phyloP scores from a whole-genome alignment of 768 basidiomycete genomes.

The Podaxis sp. region DNA sequence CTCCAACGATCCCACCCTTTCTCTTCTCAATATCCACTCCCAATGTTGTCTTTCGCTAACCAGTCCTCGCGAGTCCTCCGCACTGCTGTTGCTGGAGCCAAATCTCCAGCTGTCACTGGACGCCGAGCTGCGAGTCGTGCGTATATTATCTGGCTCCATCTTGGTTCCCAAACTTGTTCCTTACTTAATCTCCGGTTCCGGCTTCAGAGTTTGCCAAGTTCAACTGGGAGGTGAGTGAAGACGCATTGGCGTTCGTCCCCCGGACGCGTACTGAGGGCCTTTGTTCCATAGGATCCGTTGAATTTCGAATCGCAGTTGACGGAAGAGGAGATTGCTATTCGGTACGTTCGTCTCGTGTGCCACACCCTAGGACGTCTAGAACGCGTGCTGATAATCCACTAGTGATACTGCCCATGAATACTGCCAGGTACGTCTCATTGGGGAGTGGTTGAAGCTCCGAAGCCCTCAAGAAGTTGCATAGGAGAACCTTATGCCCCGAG shows the following conservation, averaged over 20 bases:
- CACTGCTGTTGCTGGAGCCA: slow-evolving; percentile 10
- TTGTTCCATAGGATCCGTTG: slow-evolving; percentile 69
- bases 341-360: slow-evolving; percentile 44
- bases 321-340: slow-evolving; percentile 87
- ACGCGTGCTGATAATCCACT: slow-evolving; percentile 12
- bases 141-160: background rate
- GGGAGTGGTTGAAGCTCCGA: background rate
- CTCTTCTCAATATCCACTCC: background rate
- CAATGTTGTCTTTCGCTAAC: slow-evolving; percentile 10
- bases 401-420: slow-evolving; percentile 81
- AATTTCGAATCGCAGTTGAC: slow-evolving; percentile 77
- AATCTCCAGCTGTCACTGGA: background rate
- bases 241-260: background rate
- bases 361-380: background rate
- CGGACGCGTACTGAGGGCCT: background rate
- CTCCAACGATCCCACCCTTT: background rate
- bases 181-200: background rate
- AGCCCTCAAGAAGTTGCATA: slow-evolving; percentile 28
- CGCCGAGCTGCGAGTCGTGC: slow-evolving; percentile 21
- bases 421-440: slow-evolving; percentile 59
- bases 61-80: slow-evolving; percentile 11
- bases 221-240: slow-evolving; percentile 40
- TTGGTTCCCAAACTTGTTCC: background rate
- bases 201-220: slow-evolving; percentile 39
- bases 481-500: slow-evolving; percentile 84